These are phyloP conservation scores for Fusarium sp. DNA, from an alignment of 2,329 filamentous ascomycete species.

Conservation along the genomic window DNA sequence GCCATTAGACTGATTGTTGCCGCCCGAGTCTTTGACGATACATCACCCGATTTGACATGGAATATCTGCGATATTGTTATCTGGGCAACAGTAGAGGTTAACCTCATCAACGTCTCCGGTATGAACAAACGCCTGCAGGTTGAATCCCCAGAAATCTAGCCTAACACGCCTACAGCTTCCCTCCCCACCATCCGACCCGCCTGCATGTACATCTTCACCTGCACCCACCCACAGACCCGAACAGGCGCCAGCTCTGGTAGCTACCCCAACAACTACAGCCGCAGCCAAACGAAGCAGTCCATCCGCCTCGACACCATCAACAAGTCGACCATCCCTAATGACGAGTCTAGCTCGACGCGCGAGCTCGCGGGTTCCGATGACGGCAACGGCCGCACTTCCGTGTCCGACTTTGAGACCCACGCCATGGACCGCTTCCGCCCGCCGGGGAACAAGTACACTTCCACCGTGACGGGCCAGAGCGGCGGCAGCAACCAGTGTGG, in stretches of 20 bases:
- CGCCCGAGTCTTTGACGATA: conserved; percentile 29
- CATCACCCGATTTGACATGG: conserved; percentile 42
- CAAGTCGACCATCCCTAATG: conserved; percentile 28
- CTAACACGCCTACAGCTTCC: conserved; percentile 26
- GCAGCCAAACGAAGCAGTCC: conserved; percentile 43
- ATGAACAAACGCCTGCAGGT: fast-evolving
- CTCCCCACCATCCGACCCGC: conserved; percentile 46
- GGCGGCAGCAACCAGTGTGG: not conserved
- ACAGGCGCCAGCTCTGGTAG: conserved; percentile 40
- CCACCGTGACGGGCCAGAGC: conserved; percentile 33
- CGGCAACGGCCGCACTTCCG: conserved; percentile 4
- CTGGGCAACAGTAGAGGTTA: conserved; percentile 47
- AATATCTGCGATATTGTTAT: conserved; percentile 43
- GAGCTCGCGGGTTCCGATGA: conserved; percentile 39
- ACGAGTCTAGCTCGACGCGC: conserved; percentile 41
- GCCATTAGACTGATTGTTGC: conserved; percentile 41
- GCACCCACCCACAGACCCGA: conserved; percentile 24
- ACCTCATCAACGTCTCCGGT: conserved; percentile 46
- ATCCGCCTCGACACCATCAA: conserved; percentile 41
- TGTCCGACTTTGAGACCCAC: conserved; percentile 44
- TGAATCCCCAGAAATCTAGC: fast-evolving
- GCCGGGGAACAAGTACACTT: conserved; percentile 27
- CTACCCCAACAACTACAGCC: conserved; percentile 38
- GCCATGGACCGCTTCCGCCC: conserved; percentile 35
- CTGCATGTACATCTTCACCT: conserved; percentile 41